These are phyloP conservation scores for Pterocarpus santalinus DNA, from an alignment of 306 rosid genomes.

Conservation along the genomic window DNA sequence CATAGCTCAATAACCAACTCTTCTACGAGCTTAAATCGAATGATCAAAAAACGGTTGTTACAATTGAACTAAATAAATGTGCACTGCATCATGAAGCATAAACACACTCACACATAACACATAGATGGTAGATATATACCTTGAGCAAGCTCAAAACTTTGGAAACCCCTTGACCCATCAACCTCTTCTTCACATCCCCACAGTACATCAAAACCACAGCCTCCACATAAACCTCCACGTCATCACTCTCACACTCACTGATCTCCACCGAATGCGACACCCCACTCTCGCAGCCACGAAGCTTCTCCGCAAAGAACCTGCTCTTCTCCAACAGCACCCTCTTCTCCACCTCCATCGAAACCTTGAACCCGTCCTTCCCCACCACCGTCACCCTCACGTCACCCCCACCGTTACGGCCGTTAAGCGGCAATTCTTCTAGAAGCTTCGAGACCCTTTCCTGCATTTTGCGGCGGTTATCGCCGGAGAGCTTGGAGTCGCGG, in stretches of 20 bases:
- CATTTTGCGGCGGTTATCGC: constrained; percentile 58
- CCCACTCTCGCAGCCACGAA: constrained; percentile 58
- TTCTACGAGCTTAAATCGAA: no score
- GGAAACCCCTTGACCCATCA: constrained; percentile 74
- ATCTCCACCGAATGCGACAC: constrained; percentile 79
- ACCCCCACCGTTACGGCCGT: constrained; percentile 45
- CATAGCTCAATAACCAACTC: no score
- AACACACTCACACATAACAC: not conserved
- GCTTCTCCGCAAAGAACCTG: constrained; percentile 81
- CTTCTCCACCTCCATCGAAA: constrained; percentile 81
- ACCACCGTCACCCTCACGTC: constrained; percentile 76
- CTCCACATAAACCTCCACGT: constrained; percentile 82
- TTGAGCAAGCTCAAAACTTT: constrained; percentile 85
- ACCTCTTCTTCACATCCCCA: constrained; percentile 70
- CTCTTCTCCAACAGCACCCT: constrained; percentile 73
- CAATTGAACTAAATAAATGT: not conserved
- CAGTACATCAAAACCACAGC: constrained; percentile 84
- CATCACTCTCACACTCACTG: constrained; percentile 92
- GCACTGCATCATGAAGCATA: not conserved
- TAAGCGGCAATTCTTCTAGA: constrained; percentile 62
- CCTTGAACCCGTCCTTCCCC: constrained; percentile 70
- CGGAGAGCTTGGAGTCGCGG: constrained; percentile 57
- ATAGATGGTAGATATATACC: constrained; percentile 45
- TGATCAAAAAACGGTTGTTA: no score
- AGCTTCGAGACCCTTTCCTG: constrained; percentile 65